Evolutionary conservation across 805 yeast species (phyloP).

Genomic region (Metschnikowia dekortorum): DNA sequence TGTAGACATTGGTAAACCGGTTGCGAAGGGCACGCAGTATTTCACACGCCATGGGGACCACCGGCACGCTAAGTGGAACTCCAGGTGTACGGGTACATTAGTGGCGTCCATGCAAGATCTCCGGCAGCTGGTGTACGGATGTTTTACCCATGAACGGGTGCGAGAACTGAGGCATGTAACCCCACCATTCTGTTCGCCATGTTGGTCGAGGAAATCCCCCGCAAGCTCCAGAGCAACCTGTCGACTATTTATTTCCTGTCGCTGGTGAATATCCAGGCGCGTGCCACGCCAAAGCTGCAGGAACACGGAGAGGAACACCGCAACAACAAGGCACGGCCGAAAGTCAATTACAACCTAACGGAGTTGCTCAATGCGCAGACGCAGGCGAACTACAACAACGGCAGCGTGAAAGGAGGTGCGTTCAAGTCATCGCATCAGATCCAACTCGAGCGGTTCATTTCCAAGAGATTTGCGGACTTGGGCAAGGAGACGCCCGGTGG

Average conservation of each 20-base stretch:
- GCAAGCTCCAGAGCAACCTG: constrained; percentile 23
- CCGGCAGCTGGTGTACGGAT: background rate
- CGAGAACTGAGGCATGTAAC: background rate
- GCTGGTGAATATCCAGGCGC: constrained; percentile 38
- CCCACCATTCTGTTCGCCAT: constrained; percentile 14
- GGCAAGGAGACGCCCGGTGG: constrained; percentile 27
- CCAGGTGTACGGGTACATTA: background rate
- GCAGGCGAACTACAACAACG: constrained; percentile 26
- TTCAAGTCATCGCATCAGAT: constrained; percentile 40
- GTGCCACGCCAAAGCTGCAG: constrained; percentile 23
- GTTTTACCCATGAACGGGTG: background rate
- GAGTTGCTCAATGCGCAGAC: constrained; percentile 41
- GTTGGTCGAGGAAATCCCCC: constrained; percentile 44
- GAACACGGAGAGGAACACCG: constrained; percentile 17
- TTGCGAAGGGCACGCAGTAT: too few species aligned
- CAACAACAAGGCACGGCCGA: constrained; percentile 33
- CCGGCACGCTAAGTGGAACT: too few species aligned
- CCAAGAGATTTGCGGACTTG: constrained; percentile 34
- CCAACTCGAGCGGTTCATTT: constrained; percentile 36
- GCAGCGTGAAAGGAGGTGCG: constrained; percentile 27
- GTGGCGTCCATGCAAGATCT: too few species aligned
- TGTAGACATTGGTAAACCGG: too few species aligned
- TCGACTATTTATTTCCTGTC: constrained; percentile 40
- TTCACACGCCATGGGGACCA: too few species aligned
- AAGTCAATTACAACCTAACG: constrained; percentile 42